Conservation (phyloP, 208 protist species). For the Trypanosoma mega region DNA sequence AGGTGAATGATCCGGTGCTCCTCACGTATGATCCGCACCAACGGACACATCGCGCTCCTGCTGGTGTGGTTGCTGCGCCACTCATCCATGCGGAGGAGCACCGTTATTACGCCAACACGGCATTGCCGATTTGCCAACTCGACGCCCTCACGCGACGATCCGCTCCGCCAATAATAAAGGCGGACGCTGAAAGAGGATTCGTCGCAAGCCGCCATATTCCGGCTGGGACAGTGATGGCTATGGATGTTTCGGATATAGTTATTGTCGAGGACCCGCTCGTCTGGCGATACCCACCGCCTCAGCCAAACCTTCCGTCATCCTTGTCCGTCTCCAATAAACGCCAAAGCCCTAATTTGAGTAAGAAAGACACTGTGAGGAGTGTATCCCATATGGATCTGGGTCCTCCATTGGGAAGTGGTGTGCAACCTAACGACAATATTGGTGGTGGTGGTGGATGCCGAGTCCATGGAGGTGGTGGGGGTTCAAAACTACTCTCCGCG, state of each 20-base stretch:
- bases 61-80: neutral
- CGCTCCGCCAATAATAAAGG: neutral
- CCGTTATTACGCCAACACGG: slow-evolving; percentile 13
- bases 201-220: slow-evolving; percentile 11
- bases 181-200: neutral
- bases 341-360: no score
- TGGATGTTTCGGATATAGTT: slow-evolving; percentile 19
- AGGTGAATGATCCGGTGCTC: slow-evolving; percentile 25
- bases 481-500: neutral
- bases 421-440: no score
- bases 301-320: neutral
- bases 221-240: slow-evolving; percentile 19
- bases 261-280: slow-evolving; percentile 20
- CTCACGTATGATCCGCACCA: slow-evolving; percentile 27
- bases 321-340: no score
- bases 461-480: no score
- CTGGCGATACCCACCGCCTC: slow-evolving; percentile 18
- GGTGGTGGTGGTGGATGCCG: no score
- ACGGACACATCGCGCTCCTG: neutral
- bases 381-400: no score
- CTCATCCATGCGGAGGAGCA: slow-evolving; percentile 11
- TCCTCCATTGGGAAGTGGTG: no score
- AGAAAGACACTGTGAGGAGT: no score
- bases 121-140: slow-evolving; percentile 12
- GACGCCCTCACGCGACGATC: slow-evolving; percentile 5